Evolutionary conservation across 1,284 basidiomycete genomes (phyloP).

Genomic region (Naganishia liquefaciens): DNA sequence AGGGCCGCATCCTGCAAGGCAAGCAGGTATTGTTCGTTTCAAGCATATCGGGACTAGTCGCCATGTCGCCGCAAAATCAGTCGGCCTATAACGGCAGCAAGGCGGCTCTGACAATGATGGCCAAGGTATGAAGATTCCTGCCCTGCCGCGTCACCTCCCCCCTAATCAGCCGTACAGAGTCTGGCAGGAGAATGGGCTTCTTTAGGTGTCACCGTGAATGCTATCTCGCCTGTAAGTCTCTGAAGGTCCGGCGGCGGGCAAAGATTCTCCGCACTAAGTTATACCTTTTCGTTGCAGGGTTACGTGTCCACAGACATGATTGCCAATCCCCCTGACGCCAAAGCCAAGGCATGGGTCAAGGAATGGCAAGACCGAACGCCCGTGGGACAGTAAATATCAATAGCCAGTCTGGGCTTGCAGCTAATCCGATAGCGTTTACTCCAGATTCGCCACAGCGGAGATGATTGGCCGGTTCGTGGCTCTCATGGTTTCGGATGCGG

Average conservation of each 20-base stretch:
- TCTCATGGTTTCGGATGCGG: constrained; percentile 40
- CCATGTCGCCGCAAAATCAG: constrained; percentile 52
- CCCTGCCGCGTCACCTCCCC: background rate
- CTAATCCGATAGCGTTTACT: background rate
- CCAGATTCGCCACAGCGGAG: constrained; percentile 45
- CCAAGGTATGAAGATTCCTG: constrained; percentile 39
- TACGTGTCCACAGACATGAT: constrained; percentile 55
- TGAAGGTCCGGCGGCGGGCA: too few species aligned
- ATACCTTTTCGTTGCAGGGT: constrained; percentile 31
- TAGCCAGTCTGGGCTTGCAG: too few species aligned
- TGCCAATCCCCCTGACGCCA: constrained; percentile 40
- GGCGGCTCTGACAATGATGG: constrained; percentile 49
- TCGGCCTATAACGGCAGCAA: constrained; percentile 53
- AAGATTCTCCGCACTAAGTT: background rate
- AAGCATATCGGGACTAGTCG: constrained; percentile 49
- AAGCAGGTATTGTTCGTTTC: constrained; percentile 54
- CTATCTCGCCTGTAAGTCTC: constrained; percentile 46
- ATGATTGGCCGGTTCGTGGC: constrained; percentile 50
- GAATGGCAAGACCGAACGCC: constrained; percentile 49
- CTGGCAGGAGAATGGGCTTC: constrained; percentile 53
- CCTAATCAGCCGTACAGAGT: constrained; percentile 33
- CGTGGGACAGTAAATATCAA: constrained; percentile 39
- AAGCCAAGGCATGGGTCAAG: constrained; percentile 37
- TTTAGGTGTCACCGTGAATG: constrained; percentile 50
- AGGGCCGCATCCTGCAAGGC: constrained; percentile 8